Evolutionary conservation across 2,329 filamentous ascomycete genomes (phyloP), one percentile per base, ranked within the genome.

Genomic region (Ceratocystis smalleyi): DNA sequence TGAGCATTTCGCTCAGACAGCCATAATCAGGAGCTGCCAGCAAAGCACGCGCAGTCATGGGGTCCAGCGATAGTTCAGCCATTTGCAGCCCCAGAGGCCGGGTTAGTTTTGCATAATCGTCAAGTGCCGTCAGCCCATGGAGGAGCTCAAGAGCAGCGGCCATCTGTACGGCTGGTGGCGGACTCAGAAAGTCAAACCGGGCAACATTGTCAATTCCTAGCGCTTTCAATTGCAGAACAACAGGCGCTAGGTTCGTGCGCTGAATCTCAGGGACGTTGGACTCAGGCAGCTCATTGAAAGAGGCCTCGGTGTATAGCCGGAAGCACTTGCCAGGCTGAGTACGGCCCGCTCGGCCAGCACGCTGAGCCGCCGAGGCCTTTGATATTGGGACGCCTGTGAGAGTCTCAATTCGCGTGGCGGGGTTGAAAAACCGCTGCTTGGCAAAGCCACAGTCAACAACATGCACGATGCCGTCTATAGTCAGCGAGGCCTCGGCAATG

Each of bases 401-500:
- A 0, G 88, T 88, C 69, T 97, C 92, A 69, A 97, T 95, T 12
- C 91, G 89, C 0, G 89, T 92, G 17, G 73, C 79, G 0, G 92
- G 89, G 69, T 95, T 87, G 75, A 90, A 97, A 5, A 88, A 87
- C 47, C 91, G 84, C 22, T 96, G 78, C 73, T 97, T 97, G 68
- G 95, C 91, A 71, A 89, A 96, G 1, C 94, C 94, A 63, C 83
- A 86, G 73, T 99, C 94, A 61, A 97, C 77, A 5, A 99, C 92
- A 71, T 89, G 95, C 64, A 91, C 85, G 67, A 97, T 91, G 2
- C 90, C 91, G 63, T 94, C 86, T 64, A 97, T 95, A 17, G 94
- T 97, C 54, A 99, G 87, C 1, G 90, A 96, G 3, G 94, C 92
- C 77, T 99, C 94, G 12, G 94, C 91, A 68, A 97, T 96, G 72